Percentiles rank a stretch among this genome's conserved stretches.
Evolutionary conservation across 1,284 basidiomycete species (phyloP).

Genomic region (Waitea zeae): DNA sequence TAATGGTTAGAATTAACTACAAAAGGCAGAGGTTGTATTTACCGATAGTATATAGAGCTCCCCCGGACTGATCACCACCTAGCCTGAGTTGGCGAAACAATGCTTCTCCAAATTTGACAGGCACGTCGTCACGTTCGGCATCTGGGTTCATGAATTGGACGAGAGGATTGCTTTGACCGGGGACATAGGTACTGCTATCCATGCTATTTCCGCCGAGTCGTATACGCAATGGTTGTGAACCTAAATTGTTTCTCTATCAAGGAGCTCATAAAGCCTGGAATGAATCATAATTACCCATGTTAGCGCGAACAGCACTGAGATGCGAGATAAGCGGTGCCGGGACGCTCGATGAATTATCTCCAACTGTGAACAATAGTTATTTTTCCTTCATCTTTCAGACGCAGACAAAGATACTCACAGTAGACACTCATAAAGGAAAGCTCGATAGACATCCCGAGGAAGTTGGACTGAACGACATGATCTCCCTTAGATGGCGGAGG

Average conservation of each 20-base stretch:
- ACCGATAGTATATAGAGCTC: constrained; percentile 26
- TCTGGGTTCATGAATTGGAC: constrained; percentile 17
- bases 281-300: too few species aligned
- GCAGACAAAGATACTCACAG: constrained; percentile 1
- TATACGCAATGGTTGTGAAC: constrained; percentile 18
- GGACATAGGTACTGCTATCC: constrained; percentile 21
- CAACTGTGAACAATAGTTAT: too few species aligned
- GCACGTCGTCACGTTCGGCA: constrained; percentile 25
- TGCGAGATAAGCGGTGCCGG: too few species aligned
- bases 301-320: too few species aligned
- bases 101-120: constrained; percentile 25
- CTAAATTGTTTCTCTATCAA: too few species aligned
- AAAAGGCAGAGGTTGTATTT: too few species aligned
- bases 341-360: too few species aligned
- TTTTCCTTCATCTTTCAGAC: too few species aligned
- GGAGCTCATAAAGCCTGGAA: too few species aligned
- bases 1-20: neutral
- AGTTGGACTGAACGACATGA: constrained; percentile 2
- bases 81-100: constrained; percentile 26
- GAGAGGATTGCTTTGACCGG: constrained; percentile 20
- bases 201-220: constrained; percentile 31
- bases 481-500: too few species aligned
- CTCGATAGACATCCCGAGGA: constrained; percentile 2
- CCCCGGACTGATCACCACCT: constrained; percentile 18
- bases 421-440: constrained; percentile 1